Percentiles rank a stretch among this genome's conserved stretches.
phyloP scores from a whole-genome alignment of 331 rosid genomes.

The Telfairia occidentalis region DNA sequence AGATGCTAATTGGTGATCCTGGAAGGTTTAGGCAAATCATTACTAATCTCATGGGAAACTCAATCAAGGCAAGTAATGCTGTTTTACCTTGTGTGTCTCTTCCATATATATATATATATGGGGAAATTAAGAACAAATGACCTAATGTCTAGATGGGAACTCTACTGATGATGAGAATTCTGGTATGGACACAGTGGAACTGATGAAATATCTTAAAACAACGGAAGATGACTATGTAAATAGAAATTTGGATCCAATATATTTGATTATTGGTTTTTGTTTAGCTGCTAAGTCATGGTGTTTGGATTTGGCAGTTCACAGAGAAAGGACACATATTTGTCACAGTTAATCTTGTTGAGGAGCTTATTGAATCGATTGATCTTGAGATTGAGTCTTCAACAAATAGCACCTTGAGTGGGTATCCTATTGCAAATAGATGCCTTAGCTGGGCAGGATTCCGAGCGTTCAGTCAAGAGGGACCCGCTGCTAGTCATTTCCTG shows the following conservation, averaged over 20 bases:
- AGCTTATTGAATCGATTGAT: conserved; percentile 46
- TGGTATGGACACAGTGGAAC: background rate
- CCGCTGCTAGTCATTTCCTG: conserved; percentile 15
- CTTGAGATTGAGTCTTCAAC: conserved; percentile 49
- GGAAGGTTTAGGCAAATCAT: conserved; percentile 81
- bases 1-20: conserved; percentile 69
- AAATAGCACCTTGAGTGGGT: conserved; percentile 63
- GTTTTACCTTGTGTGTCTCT: background rate
- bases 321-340: conserved; percentile 82
- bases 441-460: conserved; percentile 59
- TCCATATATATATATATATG: background rate
- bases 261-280: background rate
- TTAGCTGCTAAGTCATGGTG: conserved; percentile 9
- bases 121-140: background rate
- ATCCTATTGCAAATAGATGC: conserved; percentile 45
- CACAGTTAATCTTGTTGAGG: conserved; percentile 72
- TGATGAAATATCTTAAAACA: background rate
- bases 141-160: background rate
- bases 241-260: background rate
- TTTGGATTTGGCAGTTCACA: conserved; percentile 50
- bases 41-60: conserved; percentile 81
- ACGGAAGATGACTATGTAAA: background rate
- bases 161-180: background rate
- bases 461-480: conserved; percentile 30
- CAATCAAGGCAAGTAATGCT: conserved; percentile 53